Percentiles rank a stretch among this genome's conserved stretches.
phyloP scores from a whole-genome alignment of 2,329 filamentous ascomycete species.

The Cadophora sp. region DNA sequence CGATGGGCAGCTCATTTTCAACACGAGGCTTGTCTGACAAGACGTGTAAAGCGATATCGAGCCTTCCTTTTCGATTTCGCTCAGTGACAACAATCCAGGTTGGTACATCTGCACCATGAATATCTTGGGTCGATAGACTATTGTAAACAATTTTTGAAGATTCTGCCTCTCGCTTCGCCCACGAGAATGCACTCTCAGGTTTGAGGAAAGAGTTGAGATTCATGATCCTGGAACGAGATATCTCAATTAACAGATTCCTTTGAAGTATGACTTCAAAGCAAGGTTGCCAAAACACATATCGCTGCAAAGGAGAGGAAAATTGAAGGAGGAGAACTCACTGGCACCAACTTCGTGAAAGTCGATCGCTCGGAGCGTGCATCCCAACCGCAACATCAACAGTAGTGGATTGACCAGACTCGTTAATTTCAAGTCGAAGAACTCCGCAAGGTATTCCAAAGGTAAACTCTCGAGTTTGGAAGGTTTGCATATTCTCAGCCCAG shows the following conservation, averaged over 20 bases:
- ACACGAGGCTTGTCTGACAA: neutral
- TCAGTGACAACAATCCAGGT: neutral
- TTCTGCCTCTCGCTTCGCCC: conserved; percentile 6
- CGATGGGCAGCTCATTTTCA: neutral
- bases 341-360: neutral
- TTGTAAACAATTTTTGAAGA: neutral
- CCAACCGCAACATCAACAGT: conserved; percentile 2
- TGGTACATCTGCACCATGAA: neutral
- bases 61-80: conserved; percentile 5
- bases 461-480: conserved; percentile 3
- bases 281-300: no score
- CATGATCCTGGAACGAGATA: neutral
- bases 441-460: conserved; percentile 7
- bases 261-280: no score
- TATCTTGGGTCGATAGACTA: neutral
- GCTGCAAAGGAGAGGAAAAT: no score
- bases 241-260: no score
- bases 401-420: conserved; percentile 1
- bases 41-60: conserved; percentile 1
- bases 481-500: conserved; percentile 1
- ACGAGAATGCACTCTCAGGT: conserved; percentile 1
- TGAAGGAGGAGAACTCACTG: neutral
- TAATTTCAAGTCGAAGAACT: conserved; percentile 4
- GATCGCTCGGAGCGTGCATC: neutral
- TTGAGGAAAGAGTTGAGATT: conserved; percentile 6